phyloP scores from a whole-genome alignment of 2,329 filamentous ascomycete genomes.

The Beauveria bassiana region DNA sequence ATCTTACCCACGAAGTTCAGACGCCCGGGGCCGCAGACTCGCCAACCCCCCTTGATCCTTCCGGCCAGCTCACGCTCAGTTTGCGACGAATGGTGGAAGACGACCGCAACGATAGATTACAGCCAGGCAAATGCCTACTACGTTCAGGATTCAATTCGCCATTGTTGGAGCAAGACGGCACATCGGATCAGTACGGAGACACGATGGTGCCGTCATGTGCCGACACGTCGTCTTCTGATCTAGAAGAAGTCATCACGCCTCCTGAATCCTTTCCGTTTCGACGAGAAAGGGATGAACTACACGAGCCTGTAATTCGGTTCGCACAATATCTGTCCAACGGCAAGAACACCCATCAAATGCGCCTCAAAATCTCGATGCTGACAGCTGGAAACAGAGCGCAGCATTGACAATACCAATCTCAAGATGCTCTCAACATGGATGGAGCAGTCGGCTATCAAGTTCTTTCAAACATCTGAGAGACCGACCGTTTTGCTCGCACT shows the following conservation, averaged over 20 bases:
- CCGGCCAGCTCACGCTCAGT: slow-evolving; percentile 3
- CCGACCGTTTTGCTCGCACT: not conserved
- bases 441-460: slow-evolving; percentile 36
- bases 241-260: slow-evolving; percentile 2
- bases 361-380: not conserved
- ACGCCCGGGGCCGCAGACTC: not conserved
- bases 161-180: not conserved
- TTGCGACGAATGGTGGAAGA: slow-evolving; percentile 3
- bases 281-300: slow-evolving; percentile 23
- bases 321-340: slow-evolving; percentile 28
- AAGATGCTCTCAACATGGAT: slow-evolving; percentile 33
- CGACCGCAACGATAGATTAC: not conserved
- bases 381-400: not conserved
- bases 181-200: not conserved
- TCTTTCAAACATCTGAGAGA: slow-evolving; percentile 31
- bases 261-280: slow-evolving; percentile 37
- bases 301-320: slow-evolving; percentile 28
- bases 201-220: not conserved
- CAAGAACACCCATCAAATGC: slow-evolving; percentile 14
- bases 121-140: not conserved
- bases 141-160: not conserved
- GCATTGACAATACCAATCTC: not conserved
- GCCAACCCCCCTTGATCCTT: not conserved
- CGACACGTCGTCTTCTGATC: not conserved
- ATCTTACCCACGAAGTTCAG: not conserved